phyloP scores from a whole-genome alignment of 345 rosid species.

The Microthlaspi erraticum region DNA sequence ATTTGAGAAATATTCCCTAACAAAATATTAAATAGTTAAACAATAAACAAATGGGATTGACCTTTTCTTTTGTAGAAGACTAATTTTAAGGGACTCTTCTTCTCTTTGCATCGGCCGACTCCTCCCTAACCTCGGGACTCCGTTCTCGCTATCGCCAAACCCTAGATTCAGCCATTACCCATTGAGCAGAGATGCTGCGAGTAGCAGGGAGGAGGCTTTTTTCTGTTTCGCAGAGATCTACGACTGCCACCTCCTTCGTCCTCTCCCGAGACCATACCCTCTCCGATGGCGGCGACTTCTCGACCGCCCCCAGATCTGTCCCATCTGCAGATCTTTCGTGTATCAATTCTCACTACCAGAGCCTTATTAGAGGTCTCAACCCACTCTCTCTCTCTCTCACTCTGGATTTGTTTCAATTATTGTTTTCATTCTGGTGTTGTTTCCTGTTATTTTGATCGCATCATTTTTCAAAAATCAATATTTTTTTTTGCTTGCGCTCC shows the following conservation, averaged over 20 bases:
- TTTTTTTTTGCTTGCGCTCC: not conserved
- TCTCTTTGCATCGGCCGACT: conserved; percentile 28
- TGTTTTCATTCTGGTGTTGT: conserved; percentile 4
- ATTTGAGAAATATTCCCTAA: not conserved
- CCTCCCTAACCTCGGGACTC: conserved; percentile 29
- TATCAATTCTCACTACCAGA: conserved; percentile 42
- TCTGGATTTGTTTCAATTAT: not conserved
- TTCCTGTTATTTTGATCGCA: not conserved
- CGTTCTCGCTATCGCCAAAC: conserved; percentile 29
- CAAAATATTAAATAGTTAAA: conserved; percentile 17
- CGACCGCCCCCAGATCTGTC: conserved; percentile 27
- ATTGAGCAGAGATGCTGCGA: conserved; percentile 64
- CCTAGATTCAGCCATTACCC: conserved; percentile 32
- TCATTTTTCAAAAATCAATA: not conserved
- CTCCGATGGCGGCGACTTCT: conserved; percentile 35
- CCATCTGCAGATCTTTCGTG: conserved; percentile 48
- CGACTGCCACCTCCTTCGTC: conserved; percentile 50
- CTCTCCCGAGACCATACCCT: conserved; percentile 44
- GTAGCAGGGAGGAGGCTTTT: conserved; percentile 82
- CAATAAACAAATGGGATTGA: conserved; percentile 24
- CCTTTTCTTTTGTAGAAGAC: not conserved
- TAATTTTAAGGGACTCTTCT: conserved; percentile 6
- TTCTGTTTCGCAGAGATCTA: conserved; percentile 53
- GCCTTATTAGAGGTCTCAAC: conserved; percentile 61
- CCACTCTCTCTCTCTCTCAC: not conserved